Percentiles rank a stretch among this genome's conserved stretches.
phyloP scores from a whole-genome alignment of 176 grass and related monocot genomes.

The Carex parvula region DNA sequence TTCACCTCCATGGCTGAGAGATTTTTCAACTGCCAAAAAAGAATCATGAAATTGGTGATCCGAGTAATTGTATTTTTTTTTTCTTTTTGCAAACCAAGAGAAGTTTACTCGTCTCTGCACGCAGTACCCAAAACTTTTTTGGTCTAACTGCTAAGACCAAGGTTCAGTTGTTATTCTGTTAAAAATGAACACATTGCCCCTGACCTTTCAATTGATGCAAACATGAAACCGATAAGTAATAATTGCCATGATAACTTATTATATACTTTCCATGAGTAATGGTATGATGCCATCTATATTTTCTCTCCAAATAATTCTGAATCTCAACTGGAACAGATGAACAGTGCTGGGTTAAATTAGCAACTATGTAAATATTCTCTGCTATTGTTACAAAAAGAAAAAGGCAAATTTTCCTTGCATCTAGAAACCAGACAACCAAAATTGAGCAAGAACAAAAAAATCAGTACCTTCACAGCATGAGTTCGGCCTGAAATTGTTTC shows the following conservation, averaged over 20 bases:
- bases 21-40: constrained; percentile 77
- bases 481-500: constrained; percentile 91
- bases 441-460: not conserved
- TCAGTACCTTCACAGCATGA: constrained; percentile 84
- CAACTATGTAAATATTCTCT: not conserved
- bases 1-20: constrained; percentile 99
- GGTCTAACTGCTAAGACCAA: not conserved
- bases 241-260: not conserved
- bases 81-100: not conserved
- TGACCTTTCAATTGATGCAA: not conserved
- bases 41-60: not conserved
- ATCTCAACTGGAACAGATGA: not conserved
- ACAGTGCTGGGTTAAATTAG: not conserved
- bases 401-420: not conserved
- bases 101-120: not conserved
- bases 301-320: not conserved
- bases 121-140: not conserved
- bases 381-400: not conserved
- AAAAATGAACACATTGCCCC: not conserved
- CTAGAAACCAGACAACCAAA: not conserved
- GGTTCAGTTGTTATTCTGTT: not conserved
- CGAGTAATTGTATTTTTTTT: too few relatives aligned
- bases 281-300: not conserved
- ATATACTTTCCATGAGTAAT: not conserved
- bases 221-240: not conserved